Conservation (phyloP, 2,329 filamentous ascomycete genomes). For the Ophiostoma novo-ulmi region DNA sequence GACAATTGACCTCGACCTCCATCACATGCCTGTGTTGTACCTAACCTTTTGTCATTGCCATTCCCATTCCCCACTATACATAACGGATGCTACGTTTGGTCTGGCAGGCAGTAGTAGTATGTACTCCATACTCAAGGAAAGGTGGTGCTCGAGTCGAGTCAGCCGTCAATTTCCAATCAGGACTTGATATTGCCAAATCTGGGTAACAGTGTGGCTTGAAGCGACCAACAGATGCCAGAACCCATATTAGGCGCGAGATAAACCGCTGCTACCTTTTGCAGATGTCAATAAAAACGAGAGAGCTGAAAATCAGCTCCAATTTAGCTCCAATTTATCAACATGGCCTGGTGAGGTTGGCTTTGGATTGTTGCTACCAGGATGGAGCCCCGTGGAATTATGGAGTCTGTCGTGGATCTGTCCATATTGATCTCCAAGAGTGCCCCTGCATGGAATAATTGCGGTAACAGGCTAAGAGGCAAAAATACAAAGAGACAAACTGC, state of each 20-base stretch:
- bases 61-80: not conserved
- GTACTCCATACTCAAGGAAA: too few relatives aligned
- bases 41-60: not conserved
- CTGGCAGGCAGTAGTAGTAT: not conserved
- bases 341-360: not conserved
- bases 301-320: too few relatives aligned
- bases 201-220: not conserved
- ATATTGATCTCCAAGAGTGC: too few relatives aligned
- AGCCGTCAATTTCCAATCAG: too few relatives aligned
- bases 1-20: not conserved
- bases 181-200: not conserved
- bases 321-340: too few relatives aligned
- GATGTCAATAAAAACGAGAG: too few relatives aligned
- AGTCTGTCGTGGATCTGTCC: not conserved
- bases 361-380: slow-evolving; percentile 5
- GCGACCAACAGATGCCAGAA: not conserved
- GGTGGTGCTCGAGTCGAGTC: too few relatives aligned
- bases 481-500: too few relatives aligned
- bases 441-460: too few relatives aligned
- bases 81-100: not conserved
- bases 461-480: too few relatives aligned
- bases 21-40: not conserved
- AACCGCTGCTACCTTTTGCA: not conserved
- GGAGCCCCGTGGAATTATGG: not conserved
- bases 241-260: not conserved